These are phyloP conservation scores for Mortierella sp. DNA, from an alignment of 371 early-diverging fungal species.

Conservation along the genomic window DNA sequence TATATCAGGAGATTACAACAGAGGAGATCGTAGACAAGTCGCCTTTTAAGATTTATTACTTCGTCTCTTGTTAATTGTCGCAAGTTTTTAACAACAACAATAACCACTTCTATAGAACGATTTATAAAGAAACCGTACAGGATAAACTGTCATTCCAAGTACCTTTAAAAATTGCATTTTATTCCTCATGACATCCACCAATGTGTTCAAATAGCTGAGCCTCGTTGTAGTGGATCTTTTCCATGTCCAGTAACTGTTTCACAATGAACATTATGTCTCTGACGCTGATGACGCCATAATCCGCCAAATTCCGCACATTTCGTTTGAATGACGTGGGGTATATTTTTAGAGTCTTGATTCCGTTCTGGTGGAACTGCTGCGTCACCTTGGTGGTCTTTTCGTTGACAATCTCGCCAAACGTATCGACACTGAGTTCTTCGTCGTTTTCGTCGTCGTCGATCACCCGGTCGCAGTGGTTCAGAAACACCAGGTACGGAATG, in stretches of 20 bases:
- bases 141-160: too few relatives aligned
- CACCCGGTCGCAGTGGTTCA: constrained; percentile 18
- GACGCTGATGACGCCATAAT: constrained; percentile 18
- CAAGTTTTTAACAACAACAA: too few relatives aligned
- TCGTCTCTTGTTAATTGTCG: too few relatives aligned
- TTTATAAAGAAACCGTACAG: too few relatives aligned
- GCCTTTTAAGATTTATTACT: too few relatives aligned
- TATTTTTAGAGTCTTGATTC: constrained; percentile 18
- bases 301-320: constrained; percentile 12
- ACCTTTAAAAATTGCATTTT: too few relatives aligned
- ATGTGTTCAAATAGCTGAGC: constrained; percentile 20
- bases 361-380: constrained; percentile 16
- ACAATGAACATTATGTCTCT: constrained; percentile 16
- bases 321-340: constrained; percentile 15
- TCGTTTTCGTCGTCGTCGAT: constrained; percentile 15
- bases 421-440: constrained; percentile 12
- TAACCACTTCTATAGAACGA: too few relatives aligned
- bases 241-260: constrained; percentile 14
- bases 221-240: constrained; percentile 10
- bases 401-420: constrained; percentile 11
- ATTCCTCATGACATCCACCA: too few relatives aligned
- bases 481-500: constrained; percentile 21
- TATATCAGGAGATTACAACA: too few relatives aligned
- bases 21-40: too few relatives aligned
- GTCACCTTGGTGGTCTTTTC: constrained; percentile 15